These are phyloP conservation scores for Novymonas esmeraldas DNA, from an alignment of 208 protist species.

Conservation along the genomic window DNA sequence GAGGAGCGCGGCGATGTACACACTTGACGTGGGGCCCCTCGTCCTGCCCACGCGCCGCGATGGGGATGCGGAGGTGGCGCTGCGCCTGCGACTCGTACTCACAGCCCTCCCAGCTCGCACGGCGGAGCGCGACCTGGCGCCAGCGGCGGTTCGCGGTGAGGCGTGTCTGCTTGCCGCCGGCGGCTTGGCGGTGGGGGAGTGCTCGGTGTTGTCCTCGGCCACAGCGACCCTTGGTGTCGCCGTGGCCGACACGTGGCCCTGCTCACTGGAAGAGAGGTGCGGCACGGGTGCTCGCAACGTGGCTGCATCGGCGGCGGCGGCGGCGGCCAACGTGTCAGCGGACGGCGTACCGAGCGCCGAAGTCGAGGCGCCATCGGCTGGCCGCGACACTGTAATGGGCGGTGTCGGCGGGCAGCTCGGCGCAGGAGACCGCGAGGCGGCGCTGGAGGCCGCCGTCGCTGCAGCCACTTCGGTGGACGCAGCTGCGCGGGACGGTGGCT, in stretches of 20 bases:
- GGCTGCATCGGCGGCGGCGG: not conserved
- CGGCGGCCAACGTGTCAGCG: not conserved
- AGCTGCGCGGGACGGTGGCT: no score
- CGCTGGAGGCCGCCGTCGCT: no score
- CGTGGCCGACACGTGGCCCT: not conserved
- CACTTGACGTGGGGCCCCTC: not conserved
- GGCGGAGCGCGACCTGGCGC: not conserved
- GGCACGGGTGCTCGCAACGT: not conserved
- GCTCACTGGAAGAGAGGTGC: no score
- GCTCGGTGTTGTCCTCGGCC: not conserved
- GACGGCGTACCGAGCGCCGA: not conserved
- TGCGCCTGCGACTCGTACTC: not conserved
- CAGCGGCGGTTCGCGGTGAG: no score
- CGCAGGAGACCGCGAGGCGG: no score
- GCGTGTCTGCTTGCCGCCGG: not conserved
- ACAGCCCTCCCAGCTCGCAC: not conserved
- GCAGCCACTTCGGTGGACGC: no score
- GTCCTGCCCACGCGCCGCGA: constrained; percentile 3
- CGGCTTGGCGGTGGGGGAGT: not conserved
- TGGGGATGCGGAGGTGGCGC: not conserved
- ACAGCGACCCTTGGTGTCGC: not conserved
- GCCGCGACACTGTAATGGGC: no score
- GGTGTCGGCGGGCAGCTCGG: no score
- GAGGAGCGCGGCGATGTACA: constrained; percentile 12
- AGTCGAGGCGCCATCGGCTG: no score